Percentiles rank a stretch among this genome's conserved stretches.
Conservation (phyloP, 2,329 filamentous ascomycete genomes). For the Ophiocordyceps sinensis region DNA sequence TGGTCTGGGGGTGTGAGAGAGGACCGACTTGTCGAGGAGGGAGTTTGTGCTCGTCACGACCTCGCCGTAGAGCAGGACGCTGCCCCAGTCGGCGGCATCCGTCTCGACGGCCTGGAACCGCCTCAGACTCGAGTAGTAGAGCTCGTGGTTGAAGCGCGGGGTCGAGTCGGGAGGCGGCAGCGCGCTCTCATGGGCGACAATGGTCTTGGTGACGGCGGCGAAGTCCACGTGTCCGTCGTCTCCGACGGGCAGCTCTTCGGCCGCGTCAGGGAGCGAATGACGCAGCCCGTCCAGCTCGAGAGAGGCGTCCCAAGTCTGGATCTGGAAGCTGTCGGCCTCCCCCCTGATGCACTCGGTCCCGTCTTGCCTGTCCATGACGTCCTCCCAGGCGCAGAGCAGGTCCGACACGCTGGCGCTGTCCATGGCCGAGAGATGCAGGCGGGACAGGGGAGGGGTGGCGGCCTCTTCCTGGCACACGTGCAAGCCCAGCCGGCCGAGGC, state of each 20-base stretch:
- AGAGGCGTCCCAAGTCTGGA: constrained; percentile 51
- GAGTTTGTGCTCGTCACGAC: constrained; percentile 92
- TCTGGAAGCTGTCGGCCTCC: constrained; percentile 68
- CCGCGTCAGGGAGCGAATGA: constrained; percentile 28
- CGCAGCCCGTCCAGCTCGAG: constrained; percentile 43
- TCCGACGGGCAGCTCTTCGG: constrained; percentile 8
- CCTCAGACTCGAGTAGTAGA: constrained; percentile 59
- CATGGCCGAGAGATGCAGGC: constrained; percentile 64
- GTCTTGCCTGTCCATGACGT: constrained; percentile 51
- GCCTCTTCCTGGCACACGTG: constrained; percentile 55
- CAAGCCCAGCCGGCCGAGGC: constrained; percentile 69
- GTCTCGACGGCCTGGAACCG: constrained; percentile 45
- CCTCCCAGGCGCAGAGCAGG: constrained; percentile 50
- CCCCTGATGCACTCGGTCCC: constrained; percentile 61
- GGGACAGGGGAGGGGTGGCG: constrained; percentile 64
- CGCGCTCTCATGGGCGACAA: constrained; percentile 55
- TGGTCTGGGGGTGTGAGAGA: not conserved
- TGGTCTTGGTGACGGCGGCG: constrained; percentile 53
- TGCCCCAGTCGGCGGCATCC: constrained; percentile 56
- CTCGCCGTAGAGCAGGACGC: constrained; percentile 71
- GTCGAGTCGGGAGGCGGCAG: constrained; percentile 60
- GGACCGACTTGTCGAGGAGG: constrained; percentile 63
- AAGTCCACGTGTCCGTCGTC: constrained; percentile 58
- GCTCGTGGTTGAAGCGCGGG: constrained; percentile 72
- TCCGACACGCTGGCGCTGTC: constrained; percentile 50